These are phyloP conservation scores for Corynascus novoguineensis DNA, from an alignment of 495 filamentous ascomycete genomes.

Conservation along the genomic window DNA sequence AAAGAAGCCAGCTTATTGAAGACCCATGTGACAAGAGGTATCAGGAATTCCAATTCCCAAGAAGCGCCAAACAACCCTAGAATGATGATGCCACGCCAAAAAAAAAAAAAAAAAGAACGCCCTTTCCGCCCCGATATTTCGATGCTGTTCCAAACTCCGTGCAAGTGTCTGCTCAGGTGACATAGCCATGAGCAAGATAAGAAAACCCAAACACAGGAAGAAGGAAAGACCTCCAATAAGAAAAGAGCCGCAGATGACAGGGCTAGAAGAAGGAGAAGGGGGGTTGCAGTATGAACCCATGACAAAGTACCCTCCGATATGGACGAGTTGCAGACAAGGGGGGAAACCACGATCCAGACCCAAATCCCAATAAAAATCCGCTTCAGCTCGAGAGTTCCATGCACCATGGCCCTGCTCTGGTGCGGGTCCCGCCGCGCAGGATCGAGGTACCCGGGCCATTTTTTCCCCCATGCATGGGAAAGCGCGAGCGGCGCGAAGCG, in stretches of 20 bases:
- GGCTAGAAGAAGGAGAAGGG: not conserved
- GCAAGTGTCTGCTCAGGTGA: not conserved
- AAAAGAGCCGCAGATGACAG: not conserved
- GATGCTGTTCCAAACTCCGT: slow-evolving; percentile 1
- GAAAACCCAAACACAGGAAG: not conserved
- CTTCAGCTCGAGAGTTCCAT: too few relatives aligned
- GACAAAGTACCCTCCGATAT: not conserved
- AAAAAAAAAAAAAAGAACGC: too few relatives aligned
- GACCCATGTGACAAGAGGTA: not conserved
- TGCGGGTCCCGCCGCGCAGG: too few relatives aligned
- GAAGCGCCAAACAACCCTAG: not conserved
- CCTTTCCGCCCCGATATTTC: not conserved
- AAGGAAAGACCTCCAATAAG: not conserved
- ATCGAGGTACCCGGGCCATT: too few relatives aligned
- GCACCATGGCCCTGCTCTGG: not conserved
- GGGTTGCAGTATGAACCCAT: not conserved
- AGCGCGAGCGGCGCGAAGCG: not conserved
- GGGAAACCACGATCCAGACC: too few relatives aligned
- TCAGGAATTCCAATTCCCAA: slow-evolving; percentile 1
- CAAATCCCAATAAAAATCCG: too few relatives aligned
- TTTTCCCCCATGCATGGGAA: not conserved
- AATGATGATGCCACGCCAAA: not conserved
- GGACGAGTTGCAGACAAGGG: not conserved
- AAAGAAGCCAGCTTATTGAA: not conserved
- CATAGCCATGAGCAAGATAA: not conserved